phyloP scores from a whole-genome alignment of 139 green algal genomes.

The Deuterostichococcus epilithicus region DNA sequence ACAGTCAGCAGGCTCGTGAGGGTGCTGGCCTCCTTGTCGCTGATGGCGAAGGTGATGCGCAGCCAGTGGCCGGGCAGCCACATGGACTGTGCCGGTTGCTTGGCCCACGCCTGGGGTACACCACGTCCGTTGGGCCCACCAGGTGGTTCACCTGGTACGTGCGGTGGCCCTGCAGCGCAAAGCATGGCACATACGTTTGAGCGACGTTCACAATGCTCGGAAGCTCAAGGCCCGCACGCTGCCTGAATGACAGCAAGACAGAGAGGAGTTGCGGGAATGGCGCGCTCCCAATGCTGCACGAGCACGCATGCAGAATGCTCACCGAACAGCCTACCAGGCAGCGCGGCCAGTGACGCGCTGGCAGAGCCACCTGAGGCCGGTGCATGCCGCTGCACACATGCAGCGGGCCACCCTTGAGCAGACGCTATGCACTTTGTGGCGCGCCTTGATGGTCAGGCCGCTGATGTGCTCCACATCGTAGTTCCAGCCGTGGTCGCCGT shows the following conservation, averaged over 20 bases:
- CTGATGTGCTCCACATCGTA: constrained; percentile 30
- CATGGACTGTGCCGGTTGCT: constrained; percentile 3
- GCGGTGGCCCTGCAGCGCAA: constrained; percentile 23
- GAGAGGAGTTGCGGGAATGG: not conserved
- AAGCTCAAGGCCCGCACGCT: not conserved
- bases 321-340: too few relatives aligned
- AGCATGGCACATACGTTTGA: too few relatives aligned
- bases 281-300: too few relatives aligned
- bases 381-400: too few relatives aligned
- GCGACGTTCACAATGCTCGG: too few relatives aligned
- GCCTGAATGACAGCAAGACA: not conserved
- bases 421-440: too few relatives aligned
- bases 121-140: constrained; percentile 11
- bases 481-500: constrained; percentile 16
- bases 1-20: not conserved
- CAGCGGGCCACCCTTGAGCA: too few relatives aligned
- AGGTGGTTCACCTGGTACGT: constrained; percentile 25
- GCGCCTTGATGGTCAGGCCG: constrained; percentile 10
- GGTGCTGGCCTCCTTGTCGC: constrained; percentile 5
- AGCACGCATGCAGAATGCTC: too few relatives aligned
- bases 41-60: constrained; percentile 7
- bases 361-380: too few relatives aligned
- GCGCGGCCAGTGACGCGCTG: too few relatives aligned
- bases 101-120: constrained; percentile 17
- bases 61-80: constrained; percentile 12